phyloP scores from a whole-genome alignment of 257 asterid species.

The Jasminum sambac region DNA sequence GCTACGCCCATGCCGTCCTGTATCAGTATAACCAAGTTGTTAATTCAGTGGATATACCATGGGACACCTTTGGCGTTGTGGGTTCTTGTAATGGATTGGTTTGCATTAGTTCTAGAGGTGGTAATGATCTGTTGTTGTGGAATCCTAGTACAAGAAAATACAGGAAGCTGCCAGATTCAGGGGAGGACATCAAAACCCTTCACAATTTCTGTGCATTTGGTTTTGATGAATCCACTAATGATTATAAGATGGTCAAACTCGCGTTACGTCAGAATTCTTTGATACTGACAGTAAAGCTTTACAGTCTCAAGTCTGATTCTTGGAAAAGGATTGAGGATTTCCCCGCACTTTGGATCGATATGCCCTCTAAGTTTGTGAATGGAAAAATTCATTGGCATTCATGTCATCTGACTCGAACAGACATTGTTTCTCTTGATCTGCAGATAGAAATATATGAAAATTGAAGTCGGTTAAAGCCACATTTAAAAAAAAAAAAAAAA shows the following conservation, averaged over 20 bases:
- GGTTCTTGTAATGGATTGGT: constrained; percentile 63
- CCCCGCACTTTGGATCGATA: too few relatives aligned
- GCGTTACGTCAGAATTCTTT: neutral
- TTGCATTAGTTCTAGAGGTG: constrained; percentile 26
- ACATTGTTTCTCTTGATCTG: constrained; percentile 46
- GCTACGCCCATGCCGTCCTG: too few relatives aligned
- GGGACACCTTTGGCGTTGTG: constrained; percentile 20
- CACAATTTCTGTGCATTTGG: constrained; percentile 42
- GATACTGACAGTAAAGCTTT: constrained; percentile 36
- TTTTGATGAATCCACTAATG: constrained; percentile 41
- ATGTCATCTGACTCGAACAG: neutral
- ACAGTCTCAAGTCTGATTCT: constrained; percentile 42
- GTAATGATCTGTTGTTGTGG: constrained; percentile 34
- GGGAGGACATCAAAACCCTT: constrained; percentile 1
- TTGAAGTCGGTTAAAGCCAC: too few relatives aligned
- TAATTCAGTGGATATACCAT: neutral
- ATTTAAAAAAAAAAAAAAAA: too few relatives aligned
- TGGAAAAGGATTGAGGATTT: constrained; percentile 46
- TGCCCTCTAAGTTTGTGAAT: constrained; percentile 32
- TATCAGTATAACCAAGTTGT: constrained; percentile 25
- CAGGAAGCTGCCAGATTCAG: constrained; percentile 38
- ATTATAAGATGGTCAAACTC: constrained; percentile 55
- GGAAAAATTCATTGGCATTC: constrained; percentile 63
- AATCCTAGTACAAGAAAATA: constrained; percentile 46
- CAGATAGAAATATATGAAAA: constrained; percentile 36